Conservation (phyloP, 768 basidiomycete genomes). For the Lactifluus pinguis region DNA sequence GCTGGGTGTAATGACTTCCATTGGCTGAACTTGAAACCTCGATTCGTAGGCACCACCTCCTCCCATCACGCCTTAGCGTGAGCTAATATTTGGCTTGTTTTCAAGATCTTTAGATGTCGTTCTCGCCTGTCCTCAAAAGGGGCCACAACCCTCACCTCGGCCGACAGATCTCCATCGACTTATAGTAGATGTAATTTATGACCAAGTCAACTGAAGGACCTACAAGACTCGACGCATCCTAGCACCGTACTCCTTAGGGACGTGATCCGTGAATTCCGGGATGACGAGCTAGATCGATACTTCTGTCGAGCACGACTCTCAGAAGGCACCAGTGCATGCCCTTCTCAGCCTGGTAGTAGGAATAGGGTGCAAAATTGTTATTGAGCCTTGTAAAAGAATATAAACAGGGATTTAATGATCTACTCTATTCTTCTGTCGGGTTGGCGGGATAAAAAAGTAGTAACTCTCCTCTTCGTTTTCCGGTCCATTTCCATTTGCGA, state of each 20-base stretch:
- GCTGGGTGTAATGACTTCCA: neutral
- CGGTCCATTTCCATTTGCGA: conserved; percentile 49
- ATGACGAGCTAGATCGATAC: conserved; percentile 94
- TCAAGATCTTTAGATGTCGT: too few relatives aligned
- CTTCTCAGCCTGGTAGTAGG: conserved; percentile 80
- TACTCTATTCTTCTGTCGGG: conserved; percentile 10
- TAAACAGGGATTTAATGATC: conserved; percentile 25
- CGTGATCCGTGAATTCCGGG: conserved; percentile 76
- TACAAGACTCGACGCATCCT: conserved; percentile 63
- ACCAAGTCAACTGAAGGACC: conserved; percentile 69
- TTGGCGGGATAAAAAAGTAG: conserved; percentile 23
- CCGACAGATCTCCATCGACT: too few relatives aligned
- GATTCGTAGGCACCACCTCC: too few relatives aligned
- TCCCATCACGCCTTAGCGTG: too few relatives aligned
- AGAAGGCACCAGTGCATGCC: conserved; percentile 86
- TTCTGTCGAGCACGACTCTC: conserved; percentile 80
- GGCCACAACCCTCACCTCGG: too few relatives aligned
- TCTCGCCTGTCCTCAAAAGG: too few relatives aligned
- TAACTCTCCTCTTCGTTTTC: conserved; percentile 39
- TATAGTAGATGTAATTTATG: neutral
- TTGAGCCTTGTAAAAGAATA: conserved; percentile 79
- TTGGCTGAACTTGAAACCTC: too few relatives aligned
- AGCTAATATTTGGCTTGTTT: too few relatives aligned
- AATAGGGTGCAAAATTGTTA: conserved; percentile 80
- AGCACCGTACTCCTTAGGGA: conserved; percentile 67